phyloP scores from a whole-genome alignment of 805 yeast genomes.

The Jamesozyma lodderae region DNA sequence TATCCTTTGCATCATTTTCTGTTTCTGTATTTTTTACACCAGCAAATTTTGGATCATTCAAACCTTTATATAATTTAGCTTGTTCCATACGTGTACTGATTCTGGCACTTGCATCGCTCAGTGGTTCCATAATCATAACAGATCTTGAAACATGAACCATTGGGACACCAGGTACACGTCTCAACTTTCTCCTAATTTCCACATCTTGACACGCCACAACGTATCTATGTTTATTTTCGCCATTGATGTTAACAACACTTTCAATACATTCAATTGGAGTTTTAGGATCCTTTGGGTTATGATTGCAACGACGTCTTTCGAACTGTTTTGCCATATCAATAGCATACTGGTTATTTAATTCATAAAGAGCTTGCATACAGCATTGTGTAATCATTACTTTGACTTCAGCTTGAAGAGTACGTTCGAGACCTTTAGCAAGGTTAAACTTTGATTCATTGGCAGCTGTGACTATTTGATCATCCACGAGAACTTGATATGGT shows the following conservation, averaged over 20 bases:
- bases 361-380: slow-evolving; percentile 79
- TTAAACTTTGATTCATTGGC: slow-evolving; percentile 64
- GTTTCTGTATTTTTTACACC: slow-evolving; percentile 33
- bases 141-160: slow-evolving; percentile 78
- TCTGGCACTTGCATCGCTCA: slow-evolving; percentile 58
- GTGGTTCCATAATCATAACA: slow-evolving; percentile 94
- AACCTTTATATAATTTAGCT: slow-evolving; percentile 64
- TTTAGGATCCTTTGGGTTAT: slow-evolving; percentile 52
- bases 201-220: slow-evolving; percentile 79
- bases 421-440: slow-evolving; percentile 63
- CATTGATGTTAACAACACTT: slow-evolving; percentile 59
- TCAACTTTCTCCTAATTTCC: slow-evolving; percentile 54
- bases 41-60: slow-evolving; percentile 53
- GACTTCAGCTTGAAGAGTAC: slow-evolving; percentile 77
- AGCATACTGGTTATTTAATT: slow-evolving; percentile 60
- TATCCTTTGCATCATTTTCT: slow-evolving; percentile 35
- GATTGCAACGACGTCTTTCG: slow-evolving; percentile 92
- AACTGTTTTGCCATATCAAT: slow-evolving; percentile 71
- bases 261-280: slow-evolving; percentile 69
- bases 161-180: slow-evolving; percentile 85
- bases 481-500: slow-evolving; percentile 86
- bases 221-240: slow-evolving; percentile 82
- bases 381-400: slow-evolving; percentile 95
- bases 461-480: slow-evolving; percentile 63
- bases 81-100: slow-evolving; percentile 47